Conservation (phyloP, 2,329 filamentous ascomycete species). For the Microcyclosporella mali region DNA sequence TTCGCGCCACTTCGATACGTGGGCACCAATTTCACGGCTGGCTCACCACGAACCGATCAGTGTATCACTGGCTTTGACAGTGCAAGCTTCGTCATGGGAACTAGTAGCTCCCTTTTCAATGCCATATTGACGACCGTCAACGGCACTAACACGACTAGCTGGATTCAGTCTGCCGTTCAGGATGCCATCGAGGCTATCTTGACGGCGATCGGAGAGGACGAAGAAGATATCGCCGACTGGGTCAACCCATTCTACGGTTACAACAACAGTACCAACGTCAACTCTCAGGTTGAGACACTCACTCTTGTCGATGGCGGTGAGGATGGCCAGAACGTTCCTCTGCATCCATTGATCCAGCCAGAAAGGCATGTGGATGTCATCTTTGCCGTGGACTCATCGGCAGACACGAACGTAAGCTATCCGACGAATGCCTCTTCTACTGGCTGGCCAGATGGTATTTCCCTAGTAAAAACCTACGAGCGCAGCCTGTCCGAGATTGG, state of each 20-base stretch:
- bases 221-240: slow-evolving; percentile 70
- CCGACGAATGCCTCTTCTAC: slow-evolving; percentile 32
- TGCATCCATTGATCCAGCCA: slow-evolving; percentile 71
- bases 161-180: slow-evolving; percentile 42
- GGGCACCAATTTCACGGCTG: slow-evolving; percentile 64
- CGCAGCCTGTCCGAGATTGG: slow-evolving; percentile 54
- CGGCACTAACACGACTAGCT: slow-evolving; percentile 36
- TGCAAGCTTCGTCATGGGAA: slow-evolving; percentile 76
- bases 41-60: slow-evolving; percentile 49
- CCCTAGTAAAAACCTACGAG: slow-evolving; percentile 67
- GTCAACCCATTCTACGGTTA: slow-evolving; percentile 72
- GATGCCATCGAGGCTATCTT: slow-evolving; percentile 50
- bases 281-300: slow-evolving; percentile 49
- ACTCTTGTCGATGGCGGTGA: slow-evolving; percentile 74
- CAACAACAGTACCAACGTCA: slow-evolving; percentile 54
- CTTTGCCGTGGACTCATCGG: slow-evolving; percentile 72
- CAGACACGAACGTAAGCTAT: slow-evolving; percentile 52
- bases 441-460: slow-evolving; percentile 71
- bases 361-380: slow-evolving; percentile 69
- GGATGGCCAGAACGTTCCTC: slow-evolving; percentile 71
- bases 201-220: slow-evolving; percentile 47
- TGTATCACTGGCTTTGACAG: slow-evolving; percentile 81
- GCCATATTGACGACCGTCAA: slow-evolving; percentile 63
- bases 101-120: slow-evolving; percentile 80
- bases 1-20: slow-evolving; percentile 67